Conservation (phyloP, 768 basidiomycete species). For the Boletus sp. region DNA sequence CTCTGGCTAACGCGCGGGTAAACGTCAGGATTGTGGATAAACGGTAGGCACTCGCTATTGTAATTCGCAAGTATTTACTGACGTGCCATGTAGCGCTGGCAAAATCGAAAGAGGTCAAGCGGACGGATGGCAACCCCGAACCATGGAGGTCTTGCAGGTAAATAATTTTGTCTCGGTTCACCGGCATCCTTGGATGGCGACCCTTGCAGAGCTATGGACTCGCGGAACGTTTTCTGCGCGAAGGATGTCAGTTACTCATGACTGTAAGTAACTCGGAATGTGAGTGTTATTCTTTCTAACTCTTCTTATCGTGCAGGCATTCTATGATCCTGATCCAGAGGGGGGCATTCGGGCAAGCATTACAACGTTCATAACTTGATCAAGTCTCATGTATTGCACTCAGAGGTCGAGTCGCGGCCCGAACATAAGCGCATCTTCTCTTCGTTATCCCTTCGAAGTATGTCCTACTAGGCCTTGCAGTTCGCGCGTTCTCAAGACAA, state of each 20-base stretch:
- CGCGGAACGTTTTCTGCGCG: slow-evolving; percentile 53
- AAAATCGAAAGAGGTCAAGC: slow-evolving; percentile 26
- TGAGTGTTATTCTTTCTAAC: not conserved
- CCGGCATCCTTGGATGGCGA: not conserved
- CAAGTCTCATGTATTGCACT: not conserved
- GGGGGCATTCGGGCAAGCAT: slow-evolving; percentile 57
- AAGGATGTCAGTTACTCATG: slow-evolving; percentile 64
- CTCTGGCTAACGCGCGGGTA: slow-evolving; percentile 35
- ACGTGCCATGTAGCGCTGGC: slow-evolving; percentile 7
- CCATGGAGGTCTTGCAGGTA: slow-evolving; percentile 46
- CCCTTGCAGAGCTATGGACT: slow-evolving; percentile 66
- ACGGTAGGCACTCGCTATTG: slow-evolving; percentile 24
- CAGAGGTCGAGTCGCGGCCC: slow-evolving; percentile 60
- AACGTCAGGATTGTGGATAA: slow-evolving; percentile 41
- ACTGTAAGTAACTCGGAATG: slow-evolving; percentile 45
- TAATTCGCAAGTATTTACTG: not conserved
- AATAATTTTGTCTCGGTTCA: not conserved
- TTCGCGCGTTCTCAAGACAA: not conserved
- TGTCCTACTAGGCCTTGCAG: not conserved
- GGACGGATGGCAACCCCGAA: slow-evolving; percentile 26
- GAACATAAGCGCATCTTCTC: slow-evolving; percentile 56
- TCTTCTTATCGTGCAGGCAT: slow-evolving; percentile 44
- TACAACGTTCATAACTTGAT: not conserved
- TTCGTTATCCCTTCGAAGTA: slow-evolving; percentile 71
- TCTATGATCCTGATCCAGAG: slow-evolving; percentile 62